Evolutionary conservation across 2,329 filamentous ascomycete genomes (phyloP).

Genomic region (Intubia oerlemansii): DNA sequence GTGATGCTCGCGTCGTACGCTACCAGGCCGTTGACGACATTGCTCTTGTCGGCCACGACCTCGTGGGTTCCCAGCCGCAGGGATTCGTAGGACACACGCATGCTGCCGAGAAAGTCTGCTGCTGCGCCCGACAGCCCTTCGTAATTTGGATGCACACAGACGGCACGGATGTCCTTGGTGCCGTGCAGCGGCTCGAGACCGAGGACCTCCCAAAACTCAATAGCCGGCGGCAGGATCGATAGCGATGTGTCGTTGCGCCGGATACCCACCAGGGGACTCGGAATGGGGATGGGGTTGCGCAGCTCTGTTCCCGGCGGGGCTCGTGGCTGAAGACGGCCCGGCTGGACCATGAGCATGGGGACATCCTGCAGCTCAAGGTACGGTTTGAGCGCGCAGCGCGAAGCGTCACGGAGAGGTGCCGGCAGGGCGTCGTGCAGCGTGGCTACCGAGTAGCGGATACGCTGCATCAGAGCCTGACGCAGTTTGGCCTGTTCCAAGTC

Average conservation of each 20-base stretch:
- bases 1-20: conserved; percentile 17
- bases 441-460: conserved; percentile 25
- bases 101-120: conserved; percentile 41
- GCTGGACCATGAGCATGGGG: conserved; percentile 25
- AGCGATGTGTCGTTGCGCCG: conserved; percentile 47
- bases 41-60: conserved; percentile 20
- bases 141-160: conserved; percentile 49
- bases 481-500: conserved; percentile 10
- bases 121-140: conserved; percentile 40
- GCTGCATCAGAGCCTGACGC: conserved; percentile 19
- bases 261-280: conserved; percentile 49
- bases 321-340: conserved; percentile 27
- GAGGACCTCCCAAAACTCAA: conserved; percentile 65
- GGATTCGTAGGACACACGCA: conserved; percentile 52
- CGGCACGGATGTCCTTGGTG: conserved; percentile 45
- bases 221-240: conserved; percentile 52
- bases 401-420: conserved; percentile 20
- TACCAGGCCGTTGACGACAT: conserved; percentile 25
- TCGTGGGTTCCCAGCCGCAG: conserved; percentile 49
- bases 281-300: conserved; percentile 37
- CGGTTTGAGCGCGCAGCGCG: conserved; percentile 21
- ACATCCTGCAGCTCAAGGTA: conserved; percentile 36
- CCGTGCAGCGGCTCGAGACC: conserved; percentile 52
- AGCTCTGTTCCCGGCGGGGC: conserved; percentile 23
- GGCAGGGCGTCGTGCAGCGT: conserved; percentile 24